Base-by-base conservation (phyloP, 768 basidiomycete genomes). In the Erythrobasidium yunnanense region DNA sequence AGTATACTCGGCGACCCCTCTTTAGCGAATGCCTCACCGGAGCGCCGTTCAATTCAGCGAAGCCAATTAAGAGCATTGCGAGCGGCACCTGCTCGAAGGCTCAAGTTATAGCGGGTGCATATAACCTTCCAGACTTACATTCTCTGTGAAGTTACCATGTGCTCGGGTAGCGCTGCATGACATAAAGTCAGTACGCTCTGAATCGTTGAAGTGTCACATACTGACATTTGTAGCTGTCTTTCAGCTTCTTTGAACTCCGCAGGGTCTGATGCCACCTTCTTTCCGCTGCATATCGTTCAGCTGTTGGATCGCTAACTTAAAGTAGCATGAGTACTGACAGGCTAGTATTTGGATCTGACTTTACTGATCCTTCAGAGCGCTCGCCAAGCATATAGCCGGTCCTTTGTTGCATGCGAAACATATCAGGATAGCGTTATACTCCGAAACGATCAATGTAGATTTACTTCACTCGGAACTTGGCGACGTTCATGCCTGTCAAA, bases 111-210 rank as follows among this genome's bases (percentile, higher is more conserved):
- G 38, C 38, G n/a, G 11, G 38, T 42, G n/a, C n/a, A n/a, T n/a
- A n/a, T n/a, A n/a, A 42, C 38, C 11, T 42, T 42, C n/a, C 38
- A n/a, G 11, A 42, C 38, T 42, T 42, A 42, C 49, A 25, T 51
- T 51, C 49, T 51, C 49, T 51, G 49, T 7, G 49, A 51, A 51
- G 49, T 51, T 51, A 23, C 49, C 49, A 13, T 51, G 49, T 23
- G 49, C 49, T 8, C 49, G 49, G 22, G 23, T 25, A 7, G 49
- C 49, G 25, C 49, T 51, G 49, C 17, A 13, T 18, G 8, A 11
- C 11, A 20, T 11, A 11, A 45, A 20, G 38, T 11, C n/a, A 8
- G 49, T 8, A 8, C 23, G 11, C 13, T 13, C 25, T 25, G 25
- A 25, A 15, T 8, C 11, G 22, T 51, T 25, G 49, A 23, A 25